Base-by-base conservation (phyloP, 495 filamentous ascomycete genomes). In the Filosporella fistucella region DNA sequence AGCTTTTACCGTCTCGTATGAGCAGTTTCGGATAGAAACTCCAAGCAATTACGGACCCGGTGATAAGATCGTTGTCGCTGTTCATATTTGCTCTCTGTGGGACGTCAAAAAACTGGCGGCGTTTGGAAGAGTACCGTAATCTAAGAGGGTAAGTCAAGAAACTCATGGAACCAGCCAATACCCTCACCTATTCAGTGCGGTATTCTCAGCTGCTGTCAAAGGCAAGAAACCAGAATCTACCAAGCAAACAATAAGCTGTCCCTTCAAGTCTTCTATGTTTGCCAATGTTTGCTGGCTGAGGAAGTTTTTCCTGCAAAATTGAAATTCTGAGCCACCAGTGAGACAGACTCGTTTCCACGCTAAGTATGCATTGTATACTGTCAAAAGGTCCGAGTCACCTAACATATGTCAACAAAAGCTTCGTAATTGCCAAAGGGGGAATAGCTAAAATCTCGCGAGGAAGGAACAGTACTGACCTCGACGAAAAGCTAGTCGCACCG, bases 21-120 rank as follows among this genome's bases (percentile, higher is more conserved):
- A 96, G 70, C 1, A 98, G 79, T 56, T 96, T 96, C 2, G 93
- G 93, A 56, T 98, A 96, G 70, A 98, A 96, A 40, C 86, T 87
- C 77, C 85, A 91, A 0, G 89, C 86, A 43, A 95, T 83, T 28
- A 94, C 86, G 0, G 89, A 85, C 53, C 81, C 80, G 11, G 86
- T 66, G 18, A 96, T 74, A 0, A 77, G 48, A 45, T 97, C 89
- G 49, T 94, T 94, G 32, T 76, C 71, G 59, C 82, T 86, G 61
- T 91, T 87, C 25, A 66, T 57, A 52, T 91, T 80, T 47, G 87
- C 83, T 17, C 78, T 66, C 40, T 84, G 78, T 0, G 90, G 89
- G 0, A 94, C 74, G 2, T 76, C 75, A 54, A 94, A 93, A 63
- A 97, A 96, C 23, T 84, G 70, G 4, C 85, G 74, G 28, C 72